phyloP scores from a whole-genome alignment of 495 filamentous ascomycete species.

The Talaromyces thailandensis region DNA sequence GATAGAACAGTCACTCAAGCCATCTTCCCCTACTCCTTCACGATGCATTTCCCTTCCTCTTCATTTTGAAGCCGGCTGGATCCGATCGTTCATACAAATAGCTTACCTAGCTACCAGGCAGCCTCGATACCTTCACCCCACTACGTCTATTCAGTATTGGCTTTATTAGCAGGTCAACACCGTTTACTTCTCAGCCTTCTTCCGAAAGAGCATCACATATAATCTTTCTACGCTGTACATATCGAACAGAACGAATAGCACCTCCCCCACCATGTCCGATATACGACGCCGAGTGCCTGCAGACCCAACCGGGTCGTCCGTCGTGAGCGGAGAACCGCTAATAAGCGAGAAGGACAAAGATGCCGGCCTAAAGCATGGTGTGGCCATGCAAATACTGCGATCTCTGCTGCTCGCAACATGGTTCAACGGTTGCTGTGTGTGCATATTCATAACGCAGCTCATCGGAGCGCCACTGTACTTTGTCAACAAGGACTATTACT shows the following conservation, averaged over 20 bases:
- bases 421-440: slow-evolving; percentile 47
- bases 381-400: slow-evolving; percentile 53
- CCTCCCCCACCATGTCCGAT: slow-evolving; percentile 16
- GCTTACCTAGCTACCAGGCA: neutral
- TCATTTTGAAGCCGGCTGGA: neutral
- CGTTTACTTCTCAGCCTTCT: neutral
- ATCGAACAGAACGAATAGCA: slow-evolving; percentile 2
- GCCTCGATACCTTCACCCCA: neutral
- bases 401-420: slow-evolving; percentile 56
- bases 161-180: neutral
- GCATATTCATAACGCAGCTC: slow-evolving; percentile 45
- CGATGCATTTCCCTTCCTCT: neutral
- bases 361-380: slow-evolving; percentile 56
- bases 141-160: neutral
- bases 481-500: slow-evolving; percentile 49
- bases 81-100: neutral
- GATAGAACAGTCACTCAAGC: neutral
- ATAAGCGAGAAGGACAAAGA: slow-evolving; percentile 18
- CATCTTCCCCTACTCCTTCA: neutral
- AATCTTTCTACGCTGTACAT: neutral
- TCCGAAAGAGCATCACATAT: neutral
- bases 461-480: slow-evolving; percentile 52
- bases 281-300: slow-evolving; percentile 32
- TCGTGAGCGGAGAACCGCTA: neutral
- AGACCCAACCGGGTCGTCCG: slow-evolving; percentile 6